Evolutionary conservation across 805 yeast species (phyloP).

Genomic region (Saccharomycopsis malanga): DNA sequence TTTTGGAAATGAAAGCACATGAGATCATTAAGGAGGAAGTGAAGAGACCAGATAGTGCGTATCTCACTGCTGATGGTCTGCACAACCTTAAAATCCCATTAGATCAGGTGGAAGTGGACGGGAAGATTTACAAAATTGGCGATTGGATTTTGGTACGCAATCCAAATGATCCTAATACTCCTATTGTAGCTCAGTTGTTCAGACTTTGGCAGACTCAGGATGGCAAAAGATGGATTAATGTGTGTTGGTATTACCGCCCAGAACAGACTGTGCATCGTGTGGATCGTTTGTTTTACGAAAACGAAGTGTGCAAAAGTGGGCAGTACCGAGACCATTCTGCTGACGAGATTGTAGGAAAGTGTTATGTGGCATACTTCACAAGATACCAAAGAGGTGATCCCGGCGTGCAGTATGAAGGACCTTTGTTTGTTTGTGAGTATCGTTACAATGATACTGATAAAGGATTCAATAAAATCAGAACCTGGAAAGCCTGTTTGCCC

Average conservation of each 20-base stretch:
- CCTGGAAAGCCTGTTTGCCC: constrained; percentile 98
- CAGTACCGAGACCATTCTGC: constrained; percentile 92
- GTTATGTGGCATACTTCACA: constrained; percentile 91
- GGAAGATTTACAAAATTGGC: constrained; percentile 74
- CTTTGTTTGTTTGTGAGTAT: constrained; percentile 88
- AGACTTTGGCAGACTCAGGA: constrained; percentile 80
- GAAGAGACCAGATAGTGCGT: constrained; percentile 75
- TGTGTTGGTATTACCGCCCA: constrained; percentile 96
- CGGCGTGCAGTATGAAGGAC: constrained; percentile 68
- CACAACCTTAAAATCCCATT: constrained; percentile 60
- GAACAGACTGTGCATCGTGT: constrained; percentile 95
- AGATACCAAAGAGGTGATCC: constrained; percentile 94
- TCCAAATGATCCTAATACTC: constrained; percentile 81
- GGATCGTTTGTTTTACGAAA: constrained; percentile 82
- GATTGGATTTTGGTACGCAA: constrained; percentile 90
- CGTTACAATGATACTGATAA: constrained; percentile 89
- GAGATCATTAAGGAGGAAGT: constrained; percentile 59
- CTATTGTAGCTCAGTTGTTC: constrained; percentile 90
- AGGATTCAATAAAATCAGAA: constrained; percentile 87
- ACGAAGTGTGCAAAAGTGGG: constrained; percentile 94
- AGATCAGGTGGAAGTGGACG: constrained; percentile 65
- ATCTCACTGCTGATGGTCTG: constrained; percentile 48
- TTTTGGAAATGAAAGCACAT: constrained; percentile 56
- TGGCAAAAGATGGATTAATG: constrained; percentile 82
- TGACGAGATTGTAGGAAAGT: constrained; percentile 84